Base-by-base conservation (phyloP, 2,329 filamentous ascomycete species). In the Penicillium polonicum region DNA sequence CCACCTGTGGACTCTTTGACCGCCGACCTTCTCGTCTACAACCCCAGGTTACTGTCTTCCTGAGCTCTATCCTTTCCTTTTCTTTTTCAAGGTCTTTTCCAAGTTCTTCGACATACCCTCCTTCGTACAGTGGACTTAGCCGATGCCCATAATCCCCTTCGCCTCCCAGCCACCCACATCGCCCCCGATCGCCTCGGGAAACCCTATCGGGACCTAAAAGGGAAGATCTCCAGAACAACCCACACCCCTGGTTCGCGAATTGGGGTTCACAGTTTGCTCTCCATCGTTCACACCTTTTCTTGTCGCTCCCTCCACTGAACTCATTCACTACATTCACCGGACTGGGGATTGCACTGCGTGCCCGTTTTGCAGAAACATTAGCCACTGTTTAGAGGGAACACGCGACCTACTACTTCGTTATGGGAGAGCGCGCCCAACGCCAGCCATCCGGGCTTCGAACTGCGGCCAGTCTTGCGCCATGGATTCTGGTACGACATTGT, bases 401-500 rank as follows among this genome's bases (percentile, higher is more conserved):
- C 33, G 35, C 48, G 48, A 52, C 49, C 56, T 44, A 35, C 33
- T 54, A 39, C 41, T 36, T 41, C 45, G 65, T 48, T 19, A 75
- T 76, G 74, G 68, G 68, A 59, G 72, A 72, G 60, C 69, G 63
- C 55, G 58, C 67, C 53, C 68, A 70, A 64, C 68, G 65, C 48
- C 67, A 65, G 64, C 64, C 70, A 31, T 70, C 69, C 41, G 69
- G 73, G 65, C 69, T 70, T 63, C 73, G 69, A 49, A 55, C 67
- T 46, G 67, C 68, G 29, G 64, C 70, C 57, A 74, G 68, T 48
- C 70, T 68, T 60, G 60, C 71, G 17, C 73, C 74, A 39, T 72
- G 78, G 72, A 61, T 73, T 58, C 52, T 78, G 69, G 78, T 79
- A 73, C 65, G 76, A 31, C 49, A 33, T 41, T 12, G 4, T 39